phyloP scores from a whole-genome alignment of 441 rosid species.

The Raphanus hybrid region DNA sequence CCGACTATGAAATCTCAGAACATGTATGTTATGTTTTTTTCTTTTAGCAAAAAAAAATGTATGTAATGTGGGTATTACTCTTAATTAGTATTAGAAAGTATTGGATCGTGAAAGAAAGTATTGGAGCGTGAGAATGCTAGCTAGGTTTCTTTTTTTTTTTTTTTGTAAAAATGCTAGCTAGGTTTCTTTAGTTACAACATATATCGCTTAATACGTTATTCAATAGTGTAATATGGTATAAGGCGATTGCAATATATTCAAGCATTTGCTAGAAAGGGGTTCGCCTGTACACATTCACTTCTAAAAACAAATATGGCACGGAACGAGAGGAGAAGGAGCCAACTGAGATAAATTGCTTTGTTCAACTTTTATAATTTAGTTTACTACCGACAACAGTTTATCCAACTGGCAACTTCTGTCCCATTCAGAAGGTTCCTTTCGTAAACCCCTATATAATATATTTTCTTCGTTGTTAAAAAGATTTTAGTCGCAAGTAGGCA shows the following conservation, averaged over 20 bases:
- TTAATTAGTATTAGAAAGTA: not conserved
- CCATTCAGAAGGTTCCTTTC: constrained; percentile 37
- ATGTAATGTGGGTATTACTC: not conserved
- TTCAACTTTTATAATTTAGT: not conserved
- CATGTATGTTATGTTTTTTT: not conserved
- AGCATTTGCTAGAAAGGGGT: not conserved
- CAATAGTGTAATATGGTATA: not conserved
- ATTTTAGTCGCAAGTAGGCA: not conserved
- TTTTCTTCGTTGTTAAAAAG: not conserved
- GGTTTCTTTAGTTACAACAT: too few species aligned
- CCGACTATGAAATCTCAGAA: not conserved
- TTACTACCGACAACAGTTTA: constrained; percentile 26
- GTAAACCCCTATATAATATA: constrained; percentile 1
- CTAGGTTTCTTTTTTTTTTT: too few species aligned
- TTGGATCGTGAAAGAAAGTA: too few species aligned
- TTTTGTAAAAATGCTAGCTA: too few species aligned
- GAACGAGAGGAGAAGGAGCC: constrained; percentile 5
- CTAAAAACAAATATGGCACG: constrained; percentile 24
- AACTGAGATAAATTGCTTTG: constrained; percentile 12
- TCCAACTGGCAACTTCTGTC: constrained; percentile 36
- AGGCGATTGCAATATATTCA: not conserved
- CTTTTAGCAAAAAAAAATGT: too few species aligned
- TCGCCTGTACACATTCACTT: constrained; percentile 16
- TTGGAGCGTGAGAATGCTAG: too few species aligned
- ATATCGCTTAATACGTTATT: not conserved